Percentiles rank a stretch among this genome's conserved stretches.
phyloP scores from a whole-genome alignment of 2,329 filamentous ascomycete genomes.

The Aspergillus uvarum region DNA sequence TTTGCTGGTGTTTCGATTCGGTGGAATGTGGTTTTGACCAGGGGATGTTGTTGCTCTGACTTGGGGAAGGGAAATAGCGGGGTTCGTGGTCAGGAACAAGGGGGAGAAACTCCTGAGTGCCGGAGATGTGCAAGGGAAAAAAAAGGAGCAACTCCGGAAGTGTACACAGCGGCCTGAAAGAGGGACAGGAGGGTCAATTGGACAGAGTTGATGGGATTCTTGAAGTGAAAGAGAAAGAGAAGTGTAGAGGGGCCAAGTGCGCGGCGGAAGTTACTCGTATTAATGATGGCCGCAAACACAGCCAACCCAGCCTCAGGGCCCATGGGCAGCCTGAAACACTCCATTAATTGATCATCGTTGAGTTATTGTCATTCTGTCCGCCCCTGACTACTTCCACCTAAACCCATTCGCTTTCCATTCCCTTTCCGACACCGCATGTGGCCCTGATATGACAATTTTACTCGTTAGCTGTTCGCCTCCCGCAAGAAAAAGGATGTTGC shows the following conservation, averaged over 20 bases:
- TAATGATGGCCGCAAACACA: not conserved
- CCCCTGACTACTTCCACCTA: not conserved
- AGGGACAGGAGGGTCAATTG: not conserved
- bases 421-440: not conserved
- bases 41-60: not conserved
- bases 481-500: not conserved
- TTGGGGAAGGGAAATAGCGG: not conserved
- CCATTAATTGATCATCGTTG: not conserved
- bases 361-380: not conserved
- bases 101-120: not conserved
- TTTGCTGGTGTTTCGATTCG: not conserved
- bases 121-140: not conserved
- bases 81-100: not conserved
- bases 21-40: not conserved
- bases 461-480: not conserved
- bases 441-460: not conserved
- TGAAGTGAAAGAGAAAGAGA: not conserved
- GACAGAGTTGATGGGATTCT: not conserved
- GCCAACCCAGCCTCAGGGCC: not conserved
- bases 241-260: not conserved
- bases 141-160: not conserved
- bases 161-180: not conserved
- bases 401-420: not conserved
- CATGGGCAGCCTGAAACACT: conserved; percentile 3
- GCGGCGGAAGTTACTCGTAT: not conserved